Conservation (phyloP, 176 grass and related monocot species). For the Secale cereale region DNA sequence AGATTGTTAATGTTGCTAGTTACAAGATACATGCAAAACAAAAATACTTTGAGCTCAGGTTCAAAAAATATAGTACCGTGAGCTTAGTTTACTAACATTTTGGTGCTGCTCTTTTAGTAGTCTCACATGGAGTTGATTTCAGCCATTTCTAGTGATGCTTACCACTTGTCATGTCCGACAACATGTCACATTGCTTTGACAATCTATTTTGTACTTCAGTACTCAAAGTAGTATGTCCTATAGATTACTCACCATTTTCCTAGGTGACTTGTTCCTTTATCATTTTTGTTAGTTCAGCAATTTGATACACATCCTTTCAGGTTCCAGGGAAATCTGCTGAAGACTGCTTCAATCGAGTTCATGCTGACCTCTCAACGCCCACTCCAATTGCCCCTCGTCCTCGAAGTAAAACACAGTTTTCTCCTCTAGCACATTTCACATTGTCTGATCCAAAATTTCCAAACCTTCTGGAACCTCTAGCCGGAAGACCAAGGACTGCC, state of each 20-base stretch:
- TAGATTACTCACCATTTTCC: conserved; percentile 16
- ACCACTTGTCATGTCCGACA: not conserved
- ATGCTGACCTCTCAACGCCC: conserved; percentile 64
- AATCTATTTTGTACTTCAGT: not conserved
- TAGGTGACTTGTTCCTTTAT: not conserved
- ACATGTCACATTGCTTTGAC: not conserved
- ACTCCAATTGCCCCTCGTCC: conserved; percentile 54
- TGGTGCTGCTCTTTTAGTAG: not conserved
- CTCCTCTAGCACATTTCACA: conserved; percentile 56
- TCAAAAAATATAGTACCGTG: no score
- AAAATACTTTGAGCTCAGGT: not conserved
- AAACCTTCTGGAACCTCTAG: conserved; percentile 30
- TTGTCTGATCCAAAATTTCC: conserved; percentile 49
- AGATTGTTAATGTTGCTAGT: not conserved
- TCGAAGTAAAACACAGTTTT: conserved; percentile 52
- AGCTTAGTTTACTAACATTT: not conserved
- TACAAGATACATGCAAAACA: not conserved
- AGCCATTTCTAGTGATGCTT: not conserved
- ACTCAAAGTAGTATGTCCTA: not conserved
- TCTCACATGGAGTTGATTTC: conserved; percentile 1
- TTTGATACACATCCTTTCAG: conserved; percentile 38
- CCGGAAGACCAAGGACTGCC: conserved; percentile 28
- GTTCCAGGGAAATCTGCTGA: conserved; percentile 73
- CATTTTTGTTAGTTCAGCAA: conserved; percentile 10
- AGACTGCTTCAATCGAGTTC: conserved; percentile 80